These are phyloP conservation scores for Neurospora discreta DNA, from an alignment of 495 filamentous ascomycete genomes.

Conservation along the genomic window DNA sequence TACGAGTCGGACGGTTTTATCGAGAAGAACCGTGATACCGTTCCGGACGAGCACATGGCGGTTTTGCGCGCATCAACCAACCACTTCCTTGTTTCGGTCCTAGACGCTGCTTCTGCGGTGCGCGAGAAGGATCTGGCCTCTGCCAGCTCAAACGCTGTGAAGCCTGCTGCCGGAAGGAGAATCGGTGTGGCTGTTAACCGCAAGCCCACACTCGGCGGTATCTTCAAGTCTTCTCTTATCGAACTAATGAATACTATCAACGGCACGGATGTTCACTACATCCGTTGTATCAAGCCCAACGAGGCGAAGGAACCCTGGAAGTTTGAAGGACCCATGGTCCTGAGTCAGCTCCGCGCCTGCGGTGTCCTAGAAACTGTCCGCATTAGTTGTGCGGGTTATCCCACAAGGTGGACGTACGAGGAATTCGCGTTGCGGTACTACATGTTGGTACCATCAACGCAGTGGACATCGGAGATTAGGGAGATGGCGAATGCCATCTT, in stretches of 20 bases:
- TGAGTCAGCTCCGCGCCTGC: constrained; percentile 93
- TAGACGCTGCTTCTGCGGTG: constrained; percentile 73
- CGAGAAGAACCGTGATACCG: constrained; percentile 98
- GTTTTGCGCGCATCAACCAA: constrained; percentile 79
- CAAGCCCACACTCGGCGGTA: constrained; percentile 94
- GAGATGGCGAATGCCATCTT: constrained; percentile 90
- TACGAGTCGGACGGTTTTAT: constrained; percentile 99
- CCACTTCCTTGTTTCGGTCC: constrained; percentile 70
- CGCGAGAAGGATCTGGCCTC: constrained; percentile 76
- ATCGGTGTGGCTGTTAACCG: constrained; percentile 85
- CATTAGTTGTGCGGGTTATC: constrained; percentile 96
- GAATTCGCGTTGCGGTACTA: constrained; percentile 98
- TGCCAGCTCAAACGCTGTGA: constrained; percentile 57
- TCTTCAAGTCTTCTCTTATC: constrained; percentile 97
- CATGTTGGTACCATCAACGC: constrained; percentile 84
- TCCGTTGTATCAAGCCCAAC: constrained; percentile 98
- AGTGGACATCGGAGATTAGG: constrained; percentile 89
- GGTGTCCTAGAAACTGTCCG: constrained; percentile 97
- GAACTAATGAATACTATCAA: constrained; percentile 98
- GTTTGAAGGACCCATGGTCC: constrained; percentile 97
- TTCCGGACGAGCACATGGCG: constrained; percentile 96
- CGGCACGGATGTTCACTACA: constrained; percentile 96
- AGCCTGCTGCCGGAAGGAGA: constrained; percentile 63
- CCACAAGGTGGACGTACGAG: constrained; percentile 97
- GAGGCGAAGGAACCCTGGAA: constrained; percentile 96